Conservation (phyloP, 2,329 filamentous ascomycete genomes). For the Penicillium frequentans region DNA sequence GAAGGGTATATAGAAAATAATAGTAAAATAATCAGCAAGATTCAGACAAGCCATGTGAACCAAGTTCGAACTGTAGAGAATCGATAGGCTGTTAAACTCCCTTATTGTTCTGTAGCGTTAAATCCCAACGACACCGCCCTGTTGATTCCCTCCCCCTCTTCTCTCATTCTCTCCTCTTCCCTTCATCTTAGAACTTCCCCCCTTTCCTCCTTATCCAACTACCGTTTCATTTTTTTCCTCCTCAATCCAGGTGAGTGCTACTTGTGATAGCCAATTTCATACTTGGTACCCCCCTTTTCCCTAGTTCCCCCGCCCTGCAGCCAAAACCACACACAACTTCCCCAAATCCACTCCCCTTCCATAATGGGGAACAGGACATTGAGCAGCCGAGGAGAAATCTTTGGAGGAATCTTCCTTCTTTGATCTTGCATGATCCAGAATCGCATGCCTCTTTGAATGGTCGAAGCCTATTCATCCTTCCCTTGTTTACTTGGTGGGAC, state of each 20-base stretch:
- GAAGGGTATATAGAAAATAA: not conserved
- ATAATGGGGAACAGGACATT: conserved; percentile 4
- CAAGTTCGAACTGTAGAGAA: not conserved
- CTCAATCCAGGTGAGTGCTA: conserved; percentile 27
- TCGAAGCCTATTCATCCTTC: not conserved
- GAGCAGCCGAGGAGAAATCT: not conserved
- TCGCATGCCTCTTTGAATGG: conserved; percentile 1
- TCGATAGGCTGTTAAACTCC: not conserved
- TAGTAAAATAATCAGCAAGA: not conserved
- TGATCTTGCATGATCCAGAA: not conserved
- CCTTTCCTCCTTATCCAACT: conserved; percentile 16
- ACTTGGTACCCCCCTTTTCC: conserved; percentile 4
- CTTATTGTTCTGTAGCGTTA: conserved; percentile 10
- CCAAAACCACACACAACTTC: conserved; percentile 14
- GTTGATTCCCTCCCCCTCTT: conserved; percentile 26
- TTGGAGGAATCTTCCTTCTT: not conserved
- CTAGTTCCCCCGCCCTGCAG: conserved; percentile 9
- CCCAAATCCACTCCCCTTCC: conserved; percentile 8
- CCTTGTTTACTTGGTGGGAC: conserved; percentile 22
- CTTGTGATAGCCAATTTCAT: conserved; percentile 4
- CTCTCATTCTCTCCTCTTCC: conserved; percentile 19
- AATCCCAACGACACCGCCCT: conserved; percentile 30
- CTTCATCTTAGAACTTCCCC: conserved; percentile 10
- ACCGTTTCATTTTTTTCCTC: conserved; percentile 14
- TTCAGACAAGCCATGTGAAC: not conserved